Evolutionary conservation across 2,329 filamentous ascomycete genomes (phyloP).

Genomic region (Phialophora tarda): DNA sequence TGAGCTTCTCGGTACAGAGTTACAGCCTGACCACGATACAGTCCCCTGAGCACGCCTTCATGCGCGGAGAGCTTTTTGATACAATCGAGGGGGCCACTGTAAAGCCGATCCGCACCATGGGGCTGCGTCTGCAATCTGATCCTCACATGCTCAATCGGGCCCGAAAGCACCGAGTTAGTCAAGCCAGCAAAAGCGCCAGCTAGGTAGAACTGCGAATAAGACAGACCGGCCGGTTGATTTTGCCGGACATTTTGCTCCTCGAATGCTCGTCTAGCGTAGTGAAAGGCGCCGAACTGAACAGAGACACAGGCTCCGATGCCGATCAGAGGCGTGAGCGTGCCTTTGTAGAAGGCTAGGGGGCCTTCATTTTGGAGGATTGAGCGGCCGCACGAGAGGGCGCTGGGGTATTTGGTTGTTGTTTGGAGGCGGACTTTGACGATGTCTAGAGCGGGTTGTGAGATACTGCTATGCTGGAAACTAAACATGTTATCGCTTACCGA

Average conservation of each 20-base stretch:
- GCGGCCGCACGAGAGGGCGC: constrained; percentile 77
- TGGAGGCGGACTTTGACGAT: constrained; percentile 98
- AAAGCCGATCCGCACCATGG: constrained; percentile 75
- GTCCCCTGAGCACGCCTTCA: constrained; percentile 70
- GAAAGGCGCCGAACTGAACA: constrained; percentile 98
- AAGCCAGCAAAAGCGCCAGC: constrained; percentile 91
- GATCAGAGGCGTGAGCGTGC: constrained; percentile 89
- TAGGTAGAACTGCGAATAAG: constrained; percentile 85
- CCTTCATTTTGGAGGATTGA: constrained; percentile 90
- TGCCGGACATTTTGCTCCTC: constrained; percentile 69
- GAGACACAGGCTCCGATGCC: constrained; percentile 96
- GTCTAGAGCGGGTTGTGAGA: constrained; percentile 59
- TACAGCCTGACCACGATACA: constrained; percentile 87
- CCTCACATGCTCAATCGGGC: constrained; percentile 94
- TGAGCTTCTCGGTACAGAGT: constrained; percentile 88
- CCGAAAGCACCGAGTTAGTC: constrained; percentile 84
- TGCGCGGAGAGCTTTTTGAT: constrained; percentile 77
- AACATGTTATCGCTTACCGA: constrained; percentile 56
- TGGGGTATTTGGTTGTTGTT: constrained; percentile 80
- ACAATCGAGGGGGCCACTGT: constrained; percentile 86
- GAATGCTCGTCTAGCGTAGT: constrained; percentile 84
- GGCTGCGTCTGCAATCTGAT: constrained; percentile 97
- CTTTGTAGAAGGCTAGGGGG: constrained; percentile 94
- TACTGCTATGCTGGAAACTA: background rate
- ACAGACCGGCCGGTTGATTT: constrained; percentile 57